Evolutionary conservation across 768 basidiomycete genomes (phyloP).

Genomic region (Rhodocollybia butyracea): DNA sequence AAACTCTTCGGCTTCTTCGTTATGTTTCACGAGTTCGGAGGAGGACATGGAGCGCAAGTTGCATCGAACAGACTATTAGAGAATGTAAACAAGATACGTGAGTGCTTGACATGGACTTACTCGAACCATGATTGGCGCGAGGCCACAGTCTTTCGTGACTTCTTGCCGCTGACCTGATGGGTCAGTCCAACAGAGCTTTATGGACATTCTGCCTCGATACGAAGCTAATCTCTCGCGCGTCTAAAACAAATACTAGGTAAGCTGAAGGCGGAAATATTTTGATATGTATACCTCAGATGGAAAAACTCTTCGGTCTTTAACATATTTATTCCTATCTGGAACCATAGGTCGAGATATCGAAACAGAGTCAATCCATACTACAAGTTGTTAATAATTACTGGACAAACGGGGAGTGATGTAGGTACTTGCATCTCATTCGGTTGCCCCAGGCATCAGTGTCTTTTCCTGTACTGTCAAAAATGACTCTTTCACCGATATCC

Average conservation of each 20-base stretch:
- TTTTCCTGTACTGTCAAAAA: conserved; percentile 75
- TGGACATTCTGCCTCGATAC: conserved; percentile 87
- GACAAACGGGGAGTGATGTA: not conserved
- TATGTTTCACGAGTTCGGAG: conserved; percentile 78
- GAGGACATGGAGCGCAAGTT: conserved; percentile 87
- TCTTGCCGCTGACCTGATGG: conserved; percentile 65
- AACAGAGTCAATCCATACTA: conserved; percentile 91
- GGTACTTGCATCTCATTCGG: conserved; percentile 72
- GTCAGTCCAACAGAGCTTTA: conserved; percentile 83
- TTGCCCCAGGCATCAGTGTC: conserved; percentile 71
- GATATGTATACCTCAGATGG: conserved; percentile 72
- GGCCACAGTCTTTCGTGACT: conserved; percentile 82
- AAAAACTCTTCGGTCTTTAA: conserved; percentile 75
- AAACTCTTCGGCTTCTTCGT: conserved; percentile 98
- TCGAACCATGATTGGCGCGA: conserved; percentile 95
- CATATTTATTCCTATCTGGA: conserved; percentile 74
- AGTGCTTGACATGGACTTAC: conserved; percentile 44
- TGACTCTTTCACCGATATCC: conserved; percentile 89
- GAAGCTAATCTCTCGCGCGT: conserved; percentile 91
- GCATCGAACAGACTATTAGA: conserved; percentile 78
- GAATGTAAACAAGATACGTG: not conserved
- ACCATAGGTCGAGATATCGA: conserved; percentile 84
- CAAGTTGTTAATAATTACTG: conserved; percentile 11
- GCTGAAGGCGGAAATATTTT: not conserved
- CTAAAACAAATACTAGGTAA: conserved; percentile 34